These are phyloP conservation scores for Calycina marina DNA, from an alignment of 2,329 filamentous ascomycete genomes.

Conservation along the genomic window DNA sequence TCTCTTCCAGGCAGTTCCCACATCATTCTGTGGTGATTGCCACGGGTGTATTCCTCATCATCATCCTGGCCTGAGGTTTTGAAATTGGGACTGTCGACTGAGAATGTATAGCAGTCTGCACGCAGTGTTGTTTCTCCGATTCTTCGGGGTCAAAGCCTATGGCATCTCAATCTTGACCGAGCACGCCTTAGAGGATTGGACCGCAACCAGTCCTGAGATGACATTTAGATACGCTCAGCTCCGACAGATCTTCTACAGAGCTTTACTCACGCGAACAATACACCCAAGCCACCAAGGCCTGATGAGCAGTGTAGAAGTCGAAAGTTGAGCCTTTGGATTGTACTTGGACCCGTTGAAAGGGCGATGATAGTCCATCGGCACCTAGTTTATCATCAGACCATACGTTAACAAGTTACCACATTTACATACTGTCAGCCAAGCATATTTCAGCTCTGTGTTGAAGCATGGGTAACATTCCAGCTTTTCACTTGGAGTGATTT, in stretches of 20 bases:
- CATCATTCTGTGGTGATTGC: conserved; percentile 19
- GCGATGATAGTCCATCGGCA: conserved; percentile 32
- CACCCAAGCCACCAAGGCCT: conserved; percentile 32
- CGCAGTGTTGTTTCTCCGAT: conserved; percentile 35
- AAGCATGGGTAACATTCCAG: conserved; percentile 31
- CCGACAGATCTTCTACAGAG: not conserved
- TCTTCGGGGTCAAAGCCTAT: conserved; percentile 34
- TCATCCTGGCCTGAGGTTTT: conserved; percentile 13
- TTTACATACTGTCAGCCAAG: conserved; percentile 25
- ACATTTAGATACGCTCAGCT: not conserved
- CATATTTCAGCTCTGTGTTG: conserved; percentile 23
- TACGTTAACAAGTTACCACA: too few species aligned
- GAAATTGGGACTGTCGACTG: conserved; percentile 1
- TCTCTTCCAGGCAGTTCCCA: conserved; percentile 8
- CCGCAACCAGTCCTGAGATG: conserved; percentile 18
- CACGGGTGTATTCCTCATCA: conserved; percentile 25
- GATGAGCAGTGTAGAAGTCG: conserved; percentile 27
- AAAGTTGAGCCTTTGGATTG: conserved; percentile 21
- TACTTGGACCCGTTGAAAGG: conserved; percentile 23
- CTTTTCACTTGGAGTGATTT: conserved; percentile 31
- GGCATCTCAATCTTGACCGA: conserved; percentile 29
- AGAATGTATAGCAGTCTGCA: conserved; percentile 34
- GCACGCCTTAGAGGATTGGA: conserved; percentile 21
- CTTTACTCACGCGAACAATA: not conserved
- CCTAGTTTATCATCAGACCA: too few species aligned